phyloP scores from a whole-genome alignment of 306 rosid genomes.

The Ochetophila trinervis region DNA sequence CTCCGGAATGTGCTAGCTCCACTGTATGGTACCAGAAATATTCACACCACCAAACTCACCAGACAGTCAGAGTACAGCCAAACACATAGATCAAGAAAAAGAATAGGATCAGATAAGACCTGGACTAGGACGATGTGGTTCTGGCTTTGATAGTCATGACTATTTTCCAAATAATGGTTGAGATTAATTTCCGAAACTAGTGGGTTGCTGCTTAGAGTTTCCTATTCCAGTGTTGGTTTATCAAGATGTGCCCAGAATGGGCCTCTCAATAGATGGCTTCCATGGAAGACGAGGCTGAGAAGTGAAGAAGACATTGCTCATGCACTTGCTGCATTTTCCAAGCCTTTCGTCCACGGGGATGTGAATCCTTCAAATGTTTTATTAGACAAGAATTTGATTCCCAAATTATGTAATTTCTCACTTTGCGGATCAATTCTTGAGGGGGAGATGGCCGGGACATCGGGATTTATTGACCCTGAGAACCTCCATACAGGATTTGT shows the following conservation, averaged over 20 bases:
- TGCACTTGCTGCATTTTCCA: conserved; percentile 1
- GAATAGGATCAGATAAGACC: too few relatives aligned
- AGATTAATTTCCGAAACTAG: not conserved
- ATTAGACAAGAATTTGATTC: conserved; percentile 8
- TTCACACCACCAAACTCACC: too few relatives aligned
- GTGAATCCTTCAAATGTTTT: not conserved
- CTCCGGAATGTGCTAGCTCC: too few relatives aligned
- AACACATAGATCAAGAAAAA: too few relatives aligned
- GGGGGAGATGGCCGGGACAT: not conserved
- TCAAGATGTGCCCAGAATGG: not conserved
- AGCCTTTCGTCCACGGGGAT: not conserved
- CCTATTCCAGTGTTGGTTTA: not conserved
- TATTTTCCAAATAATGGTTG: too few relatives aligned
- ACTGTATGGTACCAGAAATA: too few relatives aligned
- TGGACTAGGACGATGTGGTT: too few relatives aligned
- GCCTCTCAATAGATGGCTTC: not conserved
- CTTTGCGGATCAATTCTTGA: not conserved
- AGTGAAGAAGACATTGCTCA: not conserved
- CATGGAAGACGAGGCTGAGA: not conserved
- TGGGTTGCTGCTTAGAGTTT: not conserved
- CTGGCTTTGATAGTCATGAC: too few relatives aligned
- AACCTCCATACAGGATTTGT: not conserved
- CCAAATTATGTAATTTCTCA: not conserved
- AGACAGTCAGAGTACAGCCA: too few relatives aligned
- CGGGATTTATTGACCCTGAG: not conserved